Percentiles rank a stretch among this genome's conserved stretches.
These are phyloP conservation scores for Boletus pseudo-olivaceus DNA, from an alignment of 768 basidiomycete genomes.

Conservation along the genomic window DNA sequence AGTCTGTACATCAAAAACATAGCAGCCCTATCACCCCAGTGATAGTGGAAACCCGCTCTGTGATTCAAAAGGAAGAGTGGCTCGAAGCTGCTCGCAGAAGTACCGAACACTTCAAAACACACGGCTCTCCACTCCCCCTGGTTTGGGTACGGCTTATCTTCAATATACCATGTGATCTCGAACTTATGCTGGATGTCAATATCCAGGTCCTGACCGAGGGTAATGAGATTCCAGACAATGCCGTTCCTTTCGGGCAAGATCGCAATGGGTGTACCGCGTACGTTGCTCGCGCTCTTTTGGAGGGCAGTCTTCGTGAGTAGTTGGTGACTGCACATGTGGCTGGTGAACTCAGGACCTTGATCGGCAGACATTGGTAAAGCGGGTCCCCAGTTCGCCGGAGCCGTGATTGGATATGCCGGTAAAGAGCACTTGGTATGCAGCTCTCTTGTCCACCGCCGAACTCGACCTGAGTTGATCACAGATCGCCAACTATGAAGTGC, in stretches of 20 bases:
- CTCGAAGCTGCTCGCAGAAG: too few species aligned
- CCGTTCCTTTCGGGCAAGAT: constrained; percentile 32
- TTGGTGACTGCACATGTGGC: background rate
- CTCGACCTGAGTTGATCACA: constrained; percentile 7
- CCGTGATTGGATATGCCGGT: constrained; percentile 32
- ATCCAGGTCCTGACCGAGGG: background rate
- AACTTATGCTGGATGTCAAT: background rate
- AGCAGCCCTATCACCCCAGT: constrained; percentile 19
- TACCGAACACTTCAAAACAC: constrained; percentile 18
- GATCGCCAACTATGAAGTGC: constrained; percentile 14
- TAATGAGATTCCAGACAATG: constrained; percentile 31
- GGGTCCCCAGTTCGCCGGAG: constrained; percentile 29
- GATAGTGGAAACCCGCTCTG: background rate
- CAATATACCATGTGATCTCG: background rate
- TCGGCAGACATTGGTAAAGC: constrained; percentile 5
- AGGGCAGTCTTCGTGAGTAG: constrained; percentile 29
- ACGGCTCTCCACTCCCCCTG: constrained; percentile 29
- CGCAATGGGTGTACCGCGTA: constrained; percentile 27
- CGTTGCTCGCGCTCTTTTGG: background rate
- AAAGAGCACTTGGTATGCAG: constrained; percentile 31
- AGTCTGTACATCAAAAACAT: constrained; percentile 5
- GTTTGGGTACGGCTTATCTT: constrained; percentile 24
- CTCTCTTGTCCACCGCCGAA: background rate
- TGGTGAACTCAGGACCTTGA: background rate
- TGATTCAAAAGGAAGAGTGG: too few species aligned